A percentile compares a stretch with the other conserved stretches of the same genome.
These are phyloP conservation scores for Cucumis variabilis DNA, from an alignment of 331 rosid species.

Conservation along the genomic window DNA sequence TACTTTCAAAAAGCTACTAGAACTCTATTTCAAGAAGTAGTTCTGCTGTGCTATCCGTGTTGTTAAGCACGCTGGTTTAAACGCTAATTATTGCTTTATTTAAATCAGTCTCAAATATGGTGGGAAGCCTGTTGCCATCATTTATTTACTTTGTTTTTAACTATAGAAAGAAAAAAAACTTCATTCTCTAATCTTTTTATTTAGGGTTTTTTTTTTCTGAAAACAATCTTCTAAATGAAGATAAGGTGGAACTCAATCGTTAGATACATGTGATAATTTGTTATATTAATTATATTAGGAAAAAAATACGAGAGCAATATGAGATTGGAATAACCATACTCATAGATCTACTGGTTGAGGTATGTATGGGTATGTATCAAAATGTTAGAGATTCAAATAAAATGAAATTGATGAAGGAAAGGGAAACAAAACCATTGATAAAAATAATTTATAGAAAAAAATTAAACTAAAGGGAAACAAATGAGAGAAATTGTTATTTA, in stretches of 20 bases:
- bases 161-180: not conserved
- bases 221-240: too few relatives aligned
- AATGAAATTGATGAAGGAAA: too few relatives aligned
- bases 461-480: too few relatives aligned
- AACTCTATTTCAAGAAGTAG: conserved; percentile 88
- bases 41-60: not conserved
- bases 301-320: not conserved
- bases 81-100: too few relatives aligned
- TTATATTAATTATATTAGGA: not conserved
- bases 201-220: too few relatives aligned
- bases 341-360: too few relatives aligned
- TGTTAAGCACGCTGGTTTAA: not conserved
- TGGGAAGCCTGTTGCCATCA: not conserved
- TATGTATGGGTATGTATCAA: too few relatives aligned
- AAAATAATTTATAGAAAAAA: too few relatives aligned
- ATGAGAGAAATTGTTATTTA: too few relatives aligned
- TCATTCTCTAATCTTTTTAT: not conserved
- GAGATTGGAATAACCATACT: not conserved
- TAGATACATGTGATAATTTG: not conserved
- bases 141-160: not conserved
- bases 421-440: too few relatives aligned
- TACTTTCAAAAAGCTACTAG: conserved; percentile 84
- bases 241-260: not conserved
- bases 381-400: too few relatives aligned
- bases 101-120: not conserved